Evolutionary conservation across 2,329 filamentous ascomycete genomes (phyloP), one percentile per base, ranked within the genome.

Genomic region (Calonectria pseudoturangicola): DNA sequence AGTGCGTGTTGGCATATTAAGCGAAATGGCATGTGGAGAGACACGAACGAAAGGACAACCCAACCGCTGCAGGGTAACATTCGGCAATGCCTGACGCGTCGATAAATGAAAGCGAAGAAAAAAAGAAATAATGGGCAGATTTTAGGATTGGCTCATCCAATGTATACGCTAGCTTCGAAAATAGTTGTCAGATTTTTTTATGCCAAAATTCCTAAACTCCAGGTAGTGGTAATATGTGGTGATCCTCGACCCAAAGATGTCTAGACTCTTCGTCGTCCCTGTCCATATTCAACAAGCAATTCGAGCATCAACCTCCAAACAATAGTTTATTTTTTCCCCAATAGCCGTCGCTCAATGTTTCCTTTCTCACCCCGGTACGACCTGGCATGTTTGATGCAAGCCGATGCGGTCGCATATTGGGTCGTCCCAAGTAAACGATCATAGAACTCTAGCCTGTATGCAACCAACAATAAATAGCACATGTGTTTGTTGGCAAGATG

Each of bases 1-100:
- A 60, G 63, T 54, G 28, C 63, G 63, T 33, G 62, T 71, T 39
- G 51, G 50, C 30, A 30, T 33, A n/a, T 27, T 64, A 71, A 71
- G 68, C 64, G 69, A 64, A 28, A 68, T 68, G 30, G 28, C 64
- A 13, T 63, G 41, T 47, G 33, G 47, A 64, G 43, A 41, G 56
- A 28, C 21, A 18, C 36, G 27, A 63, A 36, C 43, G 28, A 43
- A 27, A 45, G 36, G 50, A 43, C 62, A 50, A 58, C 27, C 27
- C 18, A 36, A 36, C 63, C 33, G 27, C 30, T 68, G 25, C 47
- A 71, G 56, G 33, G 58, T 68, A 62, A 39, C 27, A 30, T 60
- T 45, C 30, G 47, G 25, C 30, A 47, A 10, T 27, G n/a, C 30
- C 27, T 16, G 45, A 41, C 50, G 39, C 27, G 45, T 36, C 54